These are phyloP conservation scores for Pythium volutum DNA, from an alignment of 352 stramenopile genomes.

Conservation along the genomic window DNA sequence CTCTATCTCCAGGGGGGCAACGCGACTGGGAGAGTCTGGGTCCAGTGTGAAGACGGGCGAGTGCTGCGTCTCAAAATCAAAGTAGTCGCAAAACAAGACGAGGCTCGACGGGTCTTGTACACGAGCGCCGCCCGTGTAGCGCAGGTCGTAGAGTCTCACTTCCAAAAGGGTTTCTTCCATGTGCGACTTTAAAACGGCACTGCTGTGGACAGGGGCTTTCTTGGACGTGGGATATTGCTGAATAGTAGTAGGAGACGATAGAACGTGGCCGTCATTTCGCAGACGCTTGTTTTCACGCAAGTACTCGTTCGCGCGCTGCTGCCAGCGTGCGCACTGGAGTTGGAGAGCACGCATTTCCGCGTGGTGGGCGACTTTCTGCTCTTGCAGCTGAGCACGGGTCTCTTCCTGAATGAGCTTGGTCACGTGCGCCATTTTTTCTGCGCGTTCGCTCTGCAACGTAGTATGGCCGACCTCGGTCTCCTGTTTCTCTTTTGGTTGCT, in stretches of 20 bases:
- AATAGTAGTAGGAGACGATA: too few relatives aligned
- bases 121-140: neutral
- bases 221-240: too few relatives aligned
- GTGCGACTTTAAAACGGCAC: too few relatives aligned
- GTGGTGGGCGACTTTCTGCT: constrained; percentile 18
- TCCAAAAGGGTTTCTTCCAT: constrained; percentile 16
- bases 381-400: constrained; percentile 24
- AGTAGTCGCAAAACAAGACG: constrained; percentile 39
- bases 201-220: too few relatives aligned
- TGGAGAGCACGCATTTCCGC: constrained; percentile 16
- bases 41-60: constrained; percentile 26
- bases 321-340: constrained; percentile 20
- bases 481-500: neutral
- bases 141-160: constrained; percentile 4
- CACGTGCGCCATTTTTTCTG: constrained; percentile 26
- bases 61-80: constrained; percentile 39
- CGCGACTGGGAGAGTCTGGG: neutral
- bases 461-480: neutral
- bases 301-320: constrained; percentile 25
- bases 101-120: neutral
- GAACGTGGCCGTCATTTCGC: neutral
- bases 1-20: constrained; percentile 29
- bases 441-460: constrained; percentile 14
- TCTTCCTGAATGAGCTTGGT: constrained; percentile 30
- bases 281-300: constrained; percentile 21